These are phyloP conservation scores for Beverwykella pulmonaria DNA, from an alignment of 495 filamentous ascomycete species.

Conservation along the genomic window DNA sequence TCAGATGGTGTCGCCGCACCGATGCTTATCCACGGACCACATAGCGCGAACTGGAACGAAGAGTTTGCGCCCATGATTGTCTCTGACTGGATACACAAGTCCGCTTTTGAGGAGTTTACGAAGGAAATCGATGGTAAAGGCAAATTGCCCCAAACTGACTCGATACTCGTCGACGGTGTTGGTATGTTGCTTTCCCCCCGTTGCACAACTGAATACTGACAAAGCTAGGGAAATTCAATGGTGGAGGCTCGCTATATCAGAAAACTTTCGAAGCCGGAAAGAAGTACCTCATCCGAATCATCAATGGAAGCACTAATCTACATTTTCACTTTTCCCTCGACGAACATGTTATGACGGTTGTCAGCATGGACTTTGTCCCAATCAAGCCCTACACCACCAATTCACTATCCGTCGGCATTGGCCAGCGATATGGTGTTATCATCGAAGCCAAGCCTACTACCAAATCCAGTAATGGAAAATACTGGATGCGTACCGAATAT, in stretches of 20 bases:
- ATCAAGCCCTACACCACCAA: conserved; percentile 31
- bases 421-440: conserved; percentile 47
- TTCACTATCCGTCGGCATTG: conserved; percentile 28
- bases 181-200: conserved; percentile 9
- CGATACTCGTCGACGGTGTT: conserved; percentile 44
- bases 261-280: conserved; percentile 48
- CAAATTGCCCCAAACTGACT: conserved; percentile 37
- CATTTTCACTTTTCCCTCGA: conserved; percentile 34
- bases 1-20: conserved; percentile 43
- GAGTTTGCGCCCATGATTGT: conserved; percentile 40
- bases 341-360: conserved; percentile 28
- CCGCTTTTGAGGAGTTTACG: conserved; percentile 31
- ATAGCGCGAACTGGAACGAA: conserved; percentile 42
- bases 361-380: conserved; percentile 33
- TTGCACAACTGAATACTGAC: neutral
- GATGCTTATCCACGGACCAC: conserved; percentile 46
- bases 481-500: conserved; percentile 47
- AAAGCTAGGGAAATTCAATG: conserved; percentile 7
- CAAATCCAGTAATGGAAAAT: conserved; percentile 35
- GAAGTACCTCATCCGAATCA: conserved; percentile 45
- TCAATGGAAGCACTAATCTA: conserved; percentile 36
- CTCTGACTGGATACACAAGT: conserved; percentile 44
- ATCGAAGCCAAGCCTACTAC: conserved; percentile 42
- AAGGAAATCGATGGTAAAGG: conserved; percentile 1
- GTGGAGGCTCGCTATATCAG: conserved; percentile 20